phyloP scores from a whole-genome alignment of 345 rosid genomes.

The Anastatica hierochuntica region DNA sequence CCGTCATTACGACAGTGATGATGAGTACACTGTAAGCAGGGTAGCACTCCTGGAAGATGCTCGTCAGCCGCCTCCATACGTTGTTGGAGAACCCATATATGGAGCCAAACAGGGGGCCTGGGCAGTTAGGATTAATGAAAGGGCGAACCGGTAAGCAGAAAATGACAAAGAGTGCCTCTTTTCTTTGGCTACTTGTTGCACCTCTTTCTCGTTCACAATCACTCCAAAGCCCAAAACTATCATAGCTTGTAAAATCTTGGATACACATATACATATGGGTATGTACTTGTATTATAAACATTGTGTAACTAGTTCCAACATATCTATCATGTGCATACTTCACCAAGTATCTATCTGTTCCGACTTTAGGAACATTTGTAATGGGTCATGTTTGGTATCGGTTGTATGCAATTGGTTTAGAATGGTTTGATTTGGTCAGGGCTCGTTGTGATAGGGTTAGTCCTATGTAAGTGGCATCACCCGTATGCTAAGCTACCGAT shows the following conservation, averaged over 20 bases:
- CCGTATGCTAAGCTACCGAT: too few relatives aligned
- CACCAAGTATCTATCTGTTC: too few relatives aligned
- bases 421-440: too few relatives aligned
- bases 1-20: conserved; percentile 60
- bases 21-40: conserved; percentile 46
- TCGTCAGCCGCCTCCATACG: conserved; percentile 47
- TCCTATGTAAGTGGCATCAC: too few relatives aligned
- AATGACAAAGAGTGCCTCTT: background rate
- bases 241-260: background rate
- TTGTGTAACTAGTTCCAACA: background rate
- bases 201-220: background rate
- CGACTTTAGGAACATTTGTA: too few relatives aligned
- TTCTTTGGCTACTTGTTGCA: background rate
- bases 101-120: conserved; percentile 46
- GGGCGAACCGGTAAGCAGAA: conserved; percentile 27
- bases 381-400: too few relatives aligned
- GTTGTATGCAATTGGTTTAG: background rate
- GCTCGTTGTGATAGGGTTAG: too few relatives aligned
- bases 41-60: conserved; percentile 57
- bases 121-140: conserved; percentile 45
- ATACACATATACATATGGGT: background rate
- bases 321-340: background rate
- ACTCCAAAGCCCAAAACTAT: background rate
- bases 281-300: too few relatives aligned
- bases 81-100: conserved; percentile 50